Percentiles rank a stretch among this genome's conserved stretches.
Evolutionary conservation across 2,329 filamentous ascomycete species (phyloP).

Genomic region (Gaeumannomyces sp.): DNA sequence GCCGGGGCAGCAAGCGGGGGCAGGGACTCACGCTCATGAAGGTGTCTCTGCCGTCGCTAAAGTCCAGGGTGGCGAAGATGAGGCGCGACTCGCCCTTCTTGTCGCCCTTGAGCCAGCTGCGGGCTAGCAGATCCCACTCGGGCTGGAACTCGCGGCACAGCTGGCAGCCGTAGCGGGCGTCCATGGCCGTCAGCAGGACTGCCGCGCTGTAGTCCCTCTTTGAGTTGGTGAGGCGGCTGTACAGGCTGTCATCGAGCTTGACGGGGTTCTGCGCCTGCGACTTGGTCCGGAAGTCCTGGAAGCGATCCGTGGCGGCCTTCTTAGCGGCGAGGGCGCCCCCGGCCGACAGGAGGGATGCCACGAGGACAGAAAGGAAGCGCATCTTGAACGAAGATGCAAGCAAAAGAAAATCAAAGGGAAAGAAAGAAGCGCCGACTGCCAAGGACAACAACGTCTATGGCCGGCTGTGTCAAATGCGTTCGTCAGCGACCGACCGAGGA

Average conservation of each 20-base stretch:
- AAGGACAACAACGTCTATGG: not conserved
- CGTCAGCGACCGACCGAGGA: not conserved
- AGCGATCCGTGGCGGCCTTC: conserved; percentile 52
- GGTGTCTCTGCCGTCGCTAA: conserved; percentile 71
- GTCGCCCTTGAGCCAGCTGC: conserved; percentile 83
- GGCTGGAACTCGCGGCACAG: conserved; percentile 88
- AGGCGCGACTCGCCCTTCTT: conserved; percentile 65
- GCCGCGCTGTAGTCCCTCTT: conserved; percentile 80
- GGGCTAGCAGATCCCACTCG: conserved; percentile 83
- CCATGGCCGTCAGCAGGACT: conserved; percentile 81
- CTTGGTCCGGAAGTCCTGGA: conserved; percentile 64
- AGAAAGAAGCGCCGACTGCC: not conserved
- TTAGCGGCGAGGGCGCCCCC: conserved; percentile 54
- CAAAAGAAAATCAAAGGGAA: not conserved
- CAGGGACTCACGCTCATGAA: conserved; percentile 70
- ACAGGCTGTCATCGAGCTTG: conserved; percentile 71
- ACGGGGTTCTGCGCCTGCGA: conserved; percentile 59
- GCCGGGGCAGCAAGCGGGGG: not conserved
- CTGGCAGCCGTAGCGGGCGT: conserved; percentile 74
- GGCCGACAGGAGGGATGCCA: conserved; percentile 57
- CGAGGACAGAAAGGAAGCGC: conserved; percentile 59
- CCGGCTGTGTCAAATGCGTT: not conserved
- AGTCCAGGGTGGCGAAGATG: conserved; percentile 82
- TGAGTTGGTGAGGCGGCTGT: conserved; percentile 65
- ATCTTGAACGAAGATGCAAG: conserved; percentile 41